Conservation (phyloP, 1,284 basidiomycete genomes). For the Peniophora sp. region DNA sequence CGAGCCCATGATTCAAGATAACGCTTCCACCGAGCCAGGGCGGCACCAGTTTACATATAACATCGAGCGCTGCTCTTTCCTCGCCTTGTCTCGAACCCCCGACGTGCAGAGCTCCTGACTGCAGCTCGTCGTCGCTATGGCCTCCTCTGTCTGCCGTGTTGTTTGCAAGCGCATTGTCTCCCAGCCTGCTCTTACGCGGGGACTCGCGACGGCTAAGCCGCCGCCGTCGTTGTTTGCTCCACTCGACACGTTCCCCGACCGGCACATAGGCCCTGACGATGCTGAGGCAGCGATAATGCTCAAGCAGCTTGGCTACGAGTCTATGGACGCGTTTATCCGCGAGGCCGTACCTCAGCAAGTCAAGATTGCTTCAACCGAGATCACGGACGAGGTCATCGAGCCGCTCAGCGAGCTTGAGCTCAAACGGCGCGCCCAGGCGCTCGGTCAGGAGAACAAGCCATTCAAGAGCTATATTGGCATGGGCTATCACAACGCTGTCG, state of each 20-base stretch:
- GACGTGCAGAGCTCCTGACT: constrained; percentile 12
- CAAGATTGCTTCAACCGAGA: constrained; percentile 53
- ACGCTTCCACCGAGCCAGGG: too few species aligned
- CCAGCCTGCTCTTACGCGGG: constrained; percentile 17
- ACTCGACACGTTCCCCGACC: constrained; percentile 80
- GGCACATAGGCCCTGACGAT: constrained; percentile 86
- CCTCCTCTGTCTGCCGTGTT: constrained; percentile 35
- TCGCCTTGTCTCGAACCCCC: constrained; percentile 13
- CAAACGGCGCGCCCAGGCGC: constrained; percentile 63
- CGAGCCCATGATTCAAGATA: too few species aligned
- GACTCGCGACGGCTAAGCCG: constrained; percentile 52
- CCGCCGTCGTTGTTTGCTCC: constrained; percentile 64
- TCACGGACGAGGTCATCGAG: constrained; percentile 65
- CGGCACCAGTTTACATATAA: too few species aligned
- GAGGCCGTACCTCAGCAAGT: constrained; percentile 78
- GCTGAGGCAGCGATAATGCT: constrained; percentile 77
- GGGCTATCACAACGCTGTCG: constrained; percentile 94
- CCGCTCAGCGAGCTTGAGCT: constrained; percentile 86
- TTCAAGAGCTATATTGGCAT: constrained; percentile 95
- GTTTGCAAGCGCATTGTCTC: constrained; percentile 12
- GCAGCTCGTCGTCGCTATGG: constrained; percentile 24
- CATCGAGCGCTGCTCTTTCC: constrained; percentile 5
- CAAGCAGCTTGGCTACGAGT: constrained; percentile 68
- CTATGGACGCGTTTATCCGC: constrained; percentile 80
- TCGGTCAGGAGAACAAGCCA: constrained; percentile 74